These are phyloP conservation scores for Calycina herbarum DNA, from an alignment of 2,329 filamentous ascomycete genomes.

Conservation along the genomic window DNA sequence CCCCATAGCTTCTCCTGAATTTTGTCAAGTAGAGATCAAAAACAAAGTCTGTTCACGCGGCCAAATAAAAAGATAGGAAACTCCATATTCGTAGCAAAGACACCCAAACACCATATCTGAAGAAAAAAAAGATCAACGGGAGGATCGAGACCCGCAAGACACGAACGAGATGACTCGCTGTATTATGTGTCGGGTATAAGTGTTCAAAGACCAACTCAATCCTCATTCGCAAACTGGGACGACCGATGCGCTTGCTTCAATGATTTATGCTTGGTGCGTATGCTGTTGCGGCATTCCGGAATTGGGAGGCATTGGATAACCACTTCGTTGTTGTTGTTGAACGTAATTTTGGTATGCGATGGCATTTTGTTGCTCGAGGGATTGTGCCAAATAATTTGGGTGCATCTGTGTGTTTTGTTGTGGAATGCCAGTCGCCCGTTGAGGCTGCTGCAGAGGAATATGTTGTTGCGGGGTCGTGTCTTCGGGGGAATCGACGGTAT, in stretches of 20 bases:
- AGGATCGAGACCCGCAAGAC: conserved; percentile 35
- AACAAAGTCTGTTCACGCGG: conserved; percentile 21
- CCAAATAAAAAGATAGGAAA: conserved; percentile 22
- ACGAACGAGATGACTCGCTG: conserved; percentile 30
- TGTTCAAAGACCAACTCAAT: conserved; percentile 39
- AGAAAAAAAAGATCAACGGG: conserved; percentile 26
- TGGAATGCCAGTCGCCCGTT: conserved; percentile 58
- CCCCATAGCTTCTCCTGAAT: conserved; percentile 24
- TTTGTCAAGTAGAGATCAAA: conserved; percentile 20
- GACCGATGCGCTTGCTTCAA: conserved; percentile 22
- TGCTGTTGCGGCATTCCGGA: conserved; percentile 79
- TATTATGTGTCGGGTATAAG: conserved; percentile 62
- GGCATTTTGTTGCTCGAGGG: conserved; percentile 69
- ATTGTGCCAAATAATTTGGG: conserved; percentile 59
- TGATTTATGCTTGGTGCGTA: conserved; percentile 70
- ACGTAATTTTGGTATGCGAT: conserved; percentile 84
- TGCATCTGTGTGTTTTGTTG: conserved; percentile 61
- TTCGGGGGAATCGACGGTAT: conserved; percentile 86
- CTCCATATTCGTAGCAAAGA: conserved; percentile 27
- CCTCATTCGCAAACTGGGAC: conserved; percentile 31
- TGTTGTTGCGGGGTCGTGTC: conserved; percentile 76
- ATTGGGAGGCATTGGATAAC: conserved; percentile 77
- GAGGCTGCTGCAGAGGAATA: conserved; percentile 63
- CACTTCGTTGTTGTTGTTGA: conserved; percentile 67
- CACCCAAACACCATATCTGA: conserved; percentile 35